phyloP scores from a whole-genome alignment of 2,329 filamentous ascomycete species.

The Fusarium phyllophilum region DNA sequence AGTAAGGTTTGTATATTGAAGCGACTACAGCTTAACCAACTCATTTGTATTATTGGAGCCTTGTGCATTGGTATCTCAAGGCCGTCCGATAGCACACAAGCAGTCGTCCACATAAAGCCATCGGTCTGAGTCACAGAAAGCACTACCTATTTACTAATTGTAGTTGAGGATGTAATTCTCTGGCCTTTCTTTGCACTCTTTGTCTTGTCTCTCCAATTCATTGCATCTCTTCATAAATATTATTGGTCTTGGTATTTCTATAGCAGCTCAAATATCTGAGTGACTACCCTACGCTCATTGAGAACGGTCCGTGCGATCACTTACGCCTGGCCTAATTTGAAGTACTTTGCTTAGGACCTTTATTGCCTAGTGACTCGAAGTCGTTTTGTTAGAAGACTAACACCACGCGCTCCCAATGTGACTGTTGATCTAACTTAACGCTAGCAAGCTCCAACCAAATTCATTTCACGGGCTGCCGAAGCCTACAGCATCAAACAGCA shows the following conservation, averaged over 20 bases:
- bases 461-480: too few species aligned
- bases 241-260: not conserved
- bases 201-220: not conserved
- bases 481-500: too few species aligned
- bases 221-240: not conserved
- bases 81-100: accelerated
- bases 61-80: too few species aligned
- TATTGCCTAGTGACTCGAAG: accelerated
- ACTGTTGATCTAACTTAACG: not conserved
- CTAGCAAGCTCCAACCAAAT: not conserved
- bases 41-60: too few species aligned
- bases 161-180: accelerated
- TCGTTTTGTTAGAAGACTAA: not conserved
- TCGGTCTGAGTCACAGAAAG: not conserved
- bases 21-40: too few species aligned
- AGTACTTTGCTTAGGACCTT: accelerated
- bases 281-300: not conserved
- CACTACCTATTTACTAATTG: accelerated
- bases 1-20: not conserved
- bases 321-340: accelerated
- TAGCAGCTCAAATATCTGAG: too few species aligned
- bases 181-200: accelerated
- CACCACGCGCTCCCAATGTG: not conserved
- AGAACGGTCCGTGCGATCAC: not conserved
- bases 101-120: accelerated